Percentiles rank a stretch among this genome's conserved stretches.
phyloP scores from a whole-genome alignment of 2,329 filamentous ascomycete genomes.

The Neonectria punicea region DNA sequence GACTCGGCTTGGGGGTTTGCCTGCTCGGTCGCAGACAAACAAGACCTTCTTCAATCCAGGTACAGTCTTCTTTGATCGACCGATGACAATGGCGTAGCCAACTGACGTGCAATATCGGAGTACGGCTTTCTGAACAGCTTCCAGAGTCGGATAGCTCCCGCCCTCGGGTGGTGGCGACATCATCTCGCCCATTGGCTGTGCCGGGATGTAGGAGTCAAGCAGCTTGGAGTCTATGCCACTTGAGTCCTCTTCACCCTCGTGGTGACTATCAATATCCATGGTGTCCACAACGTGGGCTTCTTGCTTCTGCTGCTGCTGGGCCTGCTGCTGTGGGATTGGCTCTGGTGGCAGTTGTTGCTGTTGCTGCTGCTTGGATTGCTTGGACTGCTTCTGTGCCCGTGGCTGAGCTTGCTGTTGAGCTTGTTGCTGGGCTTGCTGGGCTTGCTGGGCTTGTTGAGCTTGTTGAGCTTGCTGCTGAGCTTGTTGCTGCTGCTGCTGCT shows the following conservation, averaged over 20 bases:
- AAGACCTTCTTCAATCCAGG: conserved; percentile 74
- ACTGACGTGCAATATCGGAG: conserved; percentile 74
- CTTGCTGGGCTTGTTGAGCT: conserved; percentile 16
- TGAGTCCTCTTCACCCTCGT: conserved; percentile 58
- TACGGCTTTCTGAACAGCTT: conserved; percentile 72
- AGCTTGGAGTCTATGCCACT: conserved; percentile 59
- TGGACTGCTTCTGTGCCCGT: conserved; percentile 42
- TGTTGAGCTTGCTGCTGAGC: conserved; percentile 26
- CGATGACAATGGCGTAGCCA: conserved; percentile 75
- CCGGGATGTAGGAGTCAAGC: conserved; percentile 62
- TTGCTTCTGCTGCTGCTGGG: conserved; percentile 50
- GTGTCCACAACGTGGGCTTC: conserved; percentile 58
- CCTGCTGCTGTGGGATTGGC: conserved; percentile 39
- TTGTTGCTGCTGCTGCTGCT: conserved; percentile 28
- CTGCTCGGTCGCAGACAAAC: conserved; percentile 73
- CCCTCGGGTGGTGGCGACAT: conserved; percentile 74
- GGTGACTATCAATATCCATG: conserved; percentile 64
- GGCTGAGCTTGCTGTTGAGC: conserved; percentile 39
- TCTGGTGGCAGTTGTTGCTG: conserved; percentile 46
- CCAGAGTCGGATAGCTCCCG: conserved; percentile 71
- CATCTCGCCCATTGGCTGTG: conserved; percentile 66
- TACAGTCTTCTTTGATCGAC: conserved; percentile 74
- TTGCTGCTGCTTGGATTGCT: conserved; percentile 43
- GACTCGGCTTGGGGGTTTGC: conserved; percentile 70
- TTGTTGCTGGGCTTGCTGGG: conserved; percentile 15